A percentile compares a stretch with the other conserved stretches of the same genome.
phyloP scores from a whole-genome alignment of 768 basidiomycete genomes.

The Lactifluus subvellereus region DNA sequence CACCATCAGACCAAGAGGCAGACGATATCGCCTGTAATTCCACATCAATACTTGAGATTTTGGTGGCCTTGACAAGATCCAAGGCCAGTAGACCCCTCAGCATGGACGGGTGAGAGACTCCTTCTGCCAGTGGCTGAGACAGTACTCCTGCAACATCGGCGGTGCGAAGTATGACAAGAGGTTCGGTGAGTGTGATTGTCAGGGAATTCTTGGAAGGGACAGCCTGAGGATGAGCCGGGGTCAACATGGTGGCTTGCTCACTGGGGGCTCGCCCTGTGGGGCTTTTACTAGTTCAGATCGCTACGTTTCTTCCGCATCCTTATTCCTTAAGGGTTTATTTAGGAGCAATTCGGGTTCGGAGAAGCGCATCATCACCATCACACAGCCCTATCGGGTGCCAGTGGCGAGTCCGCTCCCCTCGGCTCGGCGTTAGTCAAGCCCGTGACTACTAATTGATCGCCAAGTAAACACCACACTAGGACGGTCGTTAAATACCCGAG shows the following conservation, averaged over 20 bases:
- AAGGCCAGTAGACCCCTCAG: constrained; percentile 63
- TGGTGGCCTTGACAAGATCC: constrained; percentile 66
- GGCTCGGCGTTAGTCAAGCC: not conserved
- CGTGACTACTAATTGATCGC: not conserved
- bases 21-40: constrained; percentile 65
- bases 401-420: not conserved
- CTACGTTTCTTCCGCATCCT: too few relatives aligned
- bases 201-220: constrained; percentile 36
- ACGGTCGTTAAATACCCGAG: constrained; percentile 10
- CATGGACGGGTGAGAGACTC: constrained; percentile 44
- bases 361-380: too few relatives aligned
- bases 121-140: constrained; percentile 20
- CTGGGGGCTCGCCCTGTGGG: not conserved
- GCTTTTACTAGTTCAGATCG: too few relatives aligned
- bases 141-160: constrained; percentile 33
- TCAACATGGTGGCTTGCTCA: not conserved
- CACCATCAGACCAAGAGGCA: constrained; percentile 86
- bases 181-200: constrained; percentile 48
- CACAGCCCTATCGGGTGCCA: too few relatives aligned
- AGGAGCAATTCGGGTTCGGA: too few relatives aligned
- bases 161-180: constrained; percentile 48
- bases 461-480: not conserved
- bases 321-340: not conserved
- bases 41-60: constrained; percentile 80
- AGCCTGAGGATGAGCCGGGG: not conserved